A percentile compares a stretch with the other conserved stretches of the same genome.
Conservation (phyloP, 2,329 filamentous ascomycete genomes). For the Pleomassaria siparia region DNA sequence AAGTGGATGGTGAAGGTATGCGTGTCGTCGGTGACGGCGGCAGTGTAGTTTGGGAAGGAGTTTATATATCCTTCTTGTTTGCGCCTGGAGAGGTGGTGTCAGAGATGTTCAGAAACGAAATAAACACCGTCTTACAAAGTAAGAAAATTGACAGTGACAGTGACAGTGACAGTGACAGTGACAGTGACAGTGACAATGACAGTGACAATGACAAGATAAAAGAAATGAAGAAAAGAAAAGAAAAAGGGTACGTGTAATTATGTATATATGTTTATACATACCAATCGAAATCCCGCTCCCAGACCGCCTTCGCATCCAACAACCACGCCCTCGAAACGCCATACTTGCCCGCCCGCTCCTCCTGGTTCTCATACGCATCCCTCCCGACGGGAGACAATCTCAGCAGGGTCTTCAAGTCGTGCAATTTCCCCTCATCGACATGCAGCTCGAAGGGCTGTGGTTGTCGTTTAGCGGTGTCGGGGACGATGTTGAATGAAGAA, state of each 20-base stretch:
- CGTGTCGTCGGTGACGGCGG: constrained; percentile 43
- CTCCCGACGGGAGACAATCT: constrained; percentile 33
- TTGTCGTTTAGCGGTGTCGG: not conserved
- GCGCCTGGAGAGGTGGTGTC: constrained; percentile 26
- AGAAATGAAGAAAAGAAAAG: not conserved
- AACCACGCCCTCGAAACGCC: constrained; percentile 37
- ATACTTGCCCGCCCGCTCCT: constrained; percentile 27
- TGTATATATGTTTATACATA: constrained; percentile 8
- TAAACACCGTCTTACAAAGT: too few relatives aligned
- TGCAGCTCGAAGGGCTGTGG: constrained; percentile 26
- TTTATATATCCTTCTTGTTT: constrained; percentile 50
- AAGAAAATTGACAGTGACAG: too few relatives aligned
- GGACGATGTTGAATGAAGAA: not conserved
- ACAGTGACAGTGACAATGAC: too few relatives aligned
- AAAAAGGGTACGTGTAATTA: too few relatives aligned
- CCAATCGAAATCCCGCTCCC: constrained; percentile 40
- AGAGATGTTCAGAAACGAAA: not conserved
- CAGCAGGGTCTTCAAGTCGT: constrained; percentile 33
- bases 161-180: too few relatives aligned
- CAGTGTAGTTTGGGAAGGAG: constrained; percentile 53
- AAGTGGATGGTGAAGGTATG: constrained; percentile 53
- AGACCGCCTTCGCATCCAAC: constrained; percentile 28
- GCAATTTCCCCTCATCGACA: constrained; percentile 28
- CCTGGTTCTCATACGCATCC: constrained; percentile 31
- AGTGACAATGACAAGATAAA: too few relatives aligned